These are phyloP conservation scores for Eutrema salsugineum DNA, from an alignment of 441 rosid species.

Conservation along the genomic window DNA sequence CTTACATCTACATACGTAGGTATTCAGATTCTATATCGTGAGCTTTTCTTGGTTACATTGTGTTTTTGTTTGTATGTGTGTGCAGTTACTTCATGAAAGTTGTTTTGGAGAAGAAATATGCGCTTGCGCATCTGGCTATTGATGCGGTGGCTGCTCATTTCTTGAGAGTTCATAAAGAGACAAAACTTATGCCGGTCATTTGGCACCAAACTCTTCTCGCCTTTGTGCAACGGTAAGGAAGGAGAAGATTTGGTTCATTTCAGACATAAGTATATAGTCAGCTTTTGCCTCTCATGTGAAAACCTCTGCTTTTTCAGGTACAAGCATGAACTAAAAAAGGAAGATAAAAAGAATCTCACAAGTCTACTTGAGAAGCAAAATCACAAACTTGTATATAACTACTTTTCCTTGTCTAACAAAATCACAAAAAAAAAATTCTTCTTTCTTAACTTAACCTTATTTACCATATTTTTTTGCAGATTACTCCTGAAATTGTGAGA, in stretches of 20 bases:
- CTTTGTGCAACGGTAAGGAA: conserved; percentile 57
- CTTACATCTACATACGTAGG: neutral
- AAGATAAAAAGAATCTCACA: conserved; percentile 65
- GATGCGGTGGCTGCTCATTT: conserved; percentile 66
- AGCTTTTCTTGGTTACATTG: neutral
- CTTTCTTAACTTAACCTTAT: no score
- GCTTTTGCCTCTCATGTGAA: neutral
- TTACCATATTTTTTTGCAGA: conserved; percentile 12
- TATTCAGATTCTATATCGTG: neutral
- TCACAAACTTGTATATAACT: conserved; percentile 61
- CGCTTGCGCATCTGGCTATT: conserved; percentile 55
- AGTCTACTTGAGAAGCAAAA: conserved; percentile 50
- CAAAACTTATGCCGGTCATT: conserved; percentile 64
- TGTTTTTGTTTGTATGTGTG: neutral
- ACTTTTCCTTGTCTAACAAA: neutral
- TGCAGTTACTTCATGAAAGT: conserved; percentile 76
- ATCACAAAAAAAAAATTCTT: no score
- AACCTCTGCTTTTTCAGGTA: conserved; percentile 42
- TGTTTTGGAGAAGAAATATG: conserved; percentile 77
- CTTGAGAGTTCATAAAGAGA: conserved; percentile 59
- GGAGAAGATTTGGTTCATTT: neutral
- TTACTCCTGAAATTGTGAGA: conserved; percentile 63
- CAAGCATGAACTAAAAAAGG: conserved; percentile 63
- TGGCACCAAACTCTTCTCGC: conserved; percentile 86
- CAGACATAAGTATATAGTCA: neutral